Evolutionary conservation across 2,329 filamentous ascomycete species (phyloP), one percentile per base, ranked within the genome.

Genomic region (Phialophora tarda): DNA sequence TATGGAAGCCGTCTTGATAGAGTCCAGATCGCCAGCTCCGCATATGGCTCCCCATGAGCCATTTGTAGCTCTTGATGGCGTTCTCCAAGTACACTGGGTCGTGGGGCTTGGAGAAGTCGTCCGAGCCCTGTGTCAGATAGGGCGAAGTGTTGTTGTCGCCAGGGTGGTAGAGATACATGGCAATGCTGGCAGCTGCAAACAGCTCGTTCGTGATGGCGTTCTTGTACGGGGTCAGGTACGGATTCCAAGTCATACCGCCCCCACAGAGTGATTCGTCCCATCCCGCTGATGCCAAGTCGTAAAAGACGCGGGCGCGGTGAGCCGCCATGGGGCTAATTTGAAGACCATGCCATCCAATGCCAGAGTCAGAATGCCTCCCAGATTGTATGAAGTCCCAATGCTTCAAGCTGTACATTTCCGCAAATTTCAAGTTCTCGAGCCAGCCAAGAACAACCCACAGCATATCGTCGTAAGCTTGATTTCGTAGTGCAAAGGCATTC

Each of bases 181-280:
- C 86, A 41, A 94, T 86, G 24, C 91, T 95, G 0, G 92, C 92
- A 0, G 93, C 85, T 67, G 97, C 91, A 79, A 86, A 97, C 0
- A 97, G 85, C 76, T 97, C 88, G 74, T 97, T 97, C 32, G 94
- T 98, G 73, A 98, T 96, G 69, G 94, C 92, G 74, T 98, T 98
- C 76, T 97, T 98, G 81, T 97, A 98, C 0, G 93, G 92, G 47
- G 84, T 78, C 30, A 94, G 80, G 41, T 87, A 86, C 2, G 92
- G 92, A 71, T 91, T 96, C 94, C 94, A 98, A 14, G 88, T 85
- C 91, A 98, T 96, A 53, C 94, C 94, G 24, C 94, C 94, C 4
- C 85, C 86, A 73, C 94, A 98, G 4, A 96, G 84, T 26, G 83
- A 83, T 24, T 86, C 90, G 74, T 96, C 91, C 92, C 93, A 98